Base-by-base conservation (phyloP, 192 early-diverging fungal species). In the Linderina pennispora region DNA sequence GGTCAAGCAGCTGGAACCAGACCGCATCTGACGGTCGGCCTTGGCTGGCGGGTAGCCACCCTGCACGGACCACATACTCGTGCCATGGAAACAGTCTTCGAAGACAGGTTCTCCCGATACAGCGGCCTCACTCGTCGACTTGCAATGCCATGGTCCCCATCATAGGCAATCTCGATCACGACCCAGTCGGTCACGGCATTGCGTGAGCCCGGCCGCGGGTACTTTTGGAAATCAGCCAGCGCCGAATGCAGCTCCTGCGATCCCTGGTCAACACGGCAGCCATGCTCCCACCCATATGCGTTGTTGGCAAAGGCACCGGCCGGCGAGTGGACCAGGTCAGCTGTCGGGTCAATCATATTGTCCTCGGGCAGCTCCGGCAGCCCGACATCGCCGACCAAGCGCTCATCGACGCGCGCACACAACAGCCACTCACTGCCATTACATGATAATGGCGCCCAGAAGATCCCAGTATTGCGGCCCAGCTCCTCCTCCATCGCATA, bases 401-500 rank as follows among this genome's bases (percentile, higher is more conserved):
- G 19, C 41, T 56, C 54, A 19, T 56, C 54, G 6, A 56, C 45
- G 3, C 54, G 38, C 22, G 45, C 33, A 18, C 54, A 56, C 54
- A 56, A 35, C 23, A 56, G 20, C 5, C 45, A 17, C 15, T 35
- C 32, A 14, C 23, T 3, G 17, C 10, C 1, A 8, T 2, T 4
- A 8, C 8, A 4, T 21, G 43, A 2, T 3, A 28, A 14, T 20
- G 36, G 38, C 2, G 25, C 39, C 54, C 54, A 56, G 33, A 48
- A 49, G 6, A 56, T 20, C 1, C 54, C 54, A 0, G 54, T 36
- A 2, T 40, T 15, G 2, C 54, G 45, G 11, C 46, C 45, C 8
- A 56, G 35, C 40, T 56, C 54, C 41, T 56, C 54, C 20, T 56
- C 45, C 45, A 56, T 48, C 40, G 46, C 10, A 7, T 37, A 14